Percentiles rank a stretch among this genome's conserved stretches.
phyloP scores from a whole-genome alignment of 768 basidiomycete species.

The Russula abietina region DNA sequence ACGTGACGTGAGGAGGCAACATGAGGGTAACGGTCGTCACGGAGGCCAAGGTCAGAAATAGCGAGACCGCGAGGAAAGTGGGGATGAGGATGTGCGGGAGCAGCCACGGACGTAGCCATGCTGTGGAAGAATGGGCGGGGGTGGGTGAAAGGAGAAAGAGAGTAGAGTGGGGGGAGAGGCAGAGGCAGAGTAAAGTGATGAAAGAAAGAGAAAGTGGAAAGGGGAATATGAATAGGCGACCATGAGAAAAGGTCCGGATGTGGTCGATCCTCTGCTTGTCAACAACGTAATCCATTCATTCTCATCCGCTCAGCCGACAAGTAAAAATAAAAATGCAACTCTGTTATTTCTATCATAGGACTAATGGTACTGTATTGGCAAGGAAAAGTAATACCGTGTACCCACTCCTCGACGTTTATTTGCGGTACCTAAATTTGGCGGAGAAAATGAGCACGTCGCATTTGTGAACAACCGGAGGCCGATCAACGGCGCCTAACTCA shows the following conservation, averaged over 20 bases:
- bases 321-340: background rate
- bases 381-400: background rate
- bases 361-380: background rate
- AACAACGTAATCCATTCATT: background rate
- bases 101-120: slow-evolving; percentile 30
- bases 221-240: background rate
- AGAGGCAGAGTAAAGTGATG: background rate
- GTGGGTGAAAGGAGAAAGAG: background rate
- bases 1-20: slow-evolving; percentile 28
- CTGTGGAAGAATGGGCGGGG: background rate
- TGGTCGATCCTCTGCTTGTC: background rate
- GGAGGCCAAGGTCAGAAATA: slow-evolving; percentile 55
- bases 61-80: slow-evolving; percentile 49
- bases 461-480: background rate
- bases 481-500: slow-evolving; percentile 33
- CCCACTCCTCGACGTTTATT: slow-evolving; percentile 32
- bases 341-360: background rate
- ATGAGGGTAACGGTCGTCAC: slow-evolving; percentile 53
- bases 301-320: background rate
- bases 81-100: slow-evolving; percentile 35
- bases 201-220: background rate
- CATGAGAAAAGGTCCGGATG: background rate
- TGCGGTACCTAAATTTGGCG: slow-evolving; percentile 40
- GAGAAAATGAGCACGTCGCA: background rate
- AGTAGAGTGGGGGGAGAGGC: background rate